Evolutionary conservation across 306 rosid genomes (phyloP), one percentile per base, ranked within the genome.

Genomic region (Quercus dentata): DNA sequence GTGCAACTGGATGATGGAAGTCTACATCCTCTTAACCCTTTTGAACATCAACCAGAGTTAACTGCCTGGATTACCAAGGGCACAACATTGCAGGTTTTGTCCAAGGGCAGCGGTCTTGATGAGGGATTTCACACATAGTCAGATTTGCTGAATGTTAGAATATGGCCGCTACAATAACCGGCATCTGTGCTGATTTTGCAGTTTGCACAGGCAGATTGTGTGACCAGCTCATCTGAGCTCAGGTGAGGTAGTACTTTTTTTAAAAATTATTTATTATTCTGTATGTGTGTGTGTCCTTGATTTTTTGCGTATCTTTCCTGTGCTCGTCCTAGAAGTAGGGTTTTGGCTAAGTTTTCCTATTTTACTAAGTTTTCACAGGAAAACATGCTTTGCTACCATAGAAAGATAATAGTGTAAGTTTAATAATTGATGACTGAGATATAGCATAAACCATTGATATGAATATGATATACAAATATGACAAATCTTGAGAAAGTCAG

Each of bases 61-160:
- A 92, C 97, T 57, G 97, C 99, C 38, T 92, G 99, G 99, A 87
- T 94, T 68, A 33, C 85, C 80, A 88, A 92, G 87, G 97, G 99
- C 61, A 84, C 99, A 52, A 69, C 87, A 77, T 83, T 92, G 65
- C 90, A 88, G 87, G 78, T 94, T 77, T 70, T 90, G 81, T 91
- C 97, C 57, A 90, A 88, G 84, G 85, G 87, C 67, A 82, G 75
- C 77, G 72, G 74, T 81, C 18, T 41, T 31, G 92, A 85, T 74
- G 90, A 90, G 75, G 92, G 79, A 67, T 79, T 67, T 88, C 87
- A 82, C 72, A 79, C 85, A 69, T 88, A 79, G 74, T 78, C 79
- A 83, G 83, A 54, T 59, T 31, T 69, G 49, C 67, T 74, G 81
- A 69, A 86, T 72, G 55, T 73, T 69, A 20, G 73, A 61, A 77